phyloP scores from a whole-genome alignment of 1,284 basidiomycete species.

The Cystobasidium sp. region DNA sequence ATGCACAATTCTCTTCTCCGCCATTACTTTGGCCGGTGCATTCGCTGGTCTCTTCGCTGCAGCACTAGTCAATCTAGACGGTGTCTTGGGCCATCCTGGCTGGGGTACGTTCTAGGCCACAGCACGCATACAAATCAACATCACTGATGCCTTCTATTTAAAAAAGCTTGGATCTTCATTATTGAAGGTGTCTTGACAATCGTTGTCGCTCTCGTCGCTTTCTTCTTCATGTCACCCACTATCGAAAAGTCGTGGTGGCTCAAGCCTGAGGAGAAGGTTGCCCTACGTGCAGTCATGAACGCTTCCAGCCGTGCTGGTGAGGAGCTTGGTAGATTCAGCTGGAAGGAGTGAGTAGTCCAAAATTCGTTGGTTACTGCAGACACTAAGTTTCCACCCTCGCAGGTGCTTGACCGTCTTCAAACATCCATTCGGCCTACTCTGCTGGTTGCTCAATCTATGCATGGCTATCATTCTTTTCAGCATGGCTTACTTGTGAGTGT shows the following conservation, averaged over 20 bases:
- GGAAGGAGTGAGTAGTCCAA: slow-evolving; percentile 31
- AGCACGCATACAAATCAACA: neutral
- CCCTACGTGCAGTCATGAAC: slow-evolving; percentile 39
- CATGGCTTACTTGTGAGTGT: slow-evolving; percentile 35
- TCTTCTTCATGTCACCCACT: slow-evolving; percentile 43
- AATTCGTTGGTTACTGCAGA: too few species aligned
- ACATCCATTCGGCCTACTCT: slow-evolving; percentile 24
- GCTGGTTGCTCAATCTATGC: slow-evolving; percentile 15
- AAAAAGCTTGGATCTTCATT: slow-evolving; percentile 35
- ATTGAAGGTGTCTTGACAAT: slow-evolving; percentile 46
- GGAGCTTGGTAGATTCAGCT: slow-evolving; percentile 25
- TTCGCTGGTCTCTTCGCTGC: slow-evolving; percentile 59
- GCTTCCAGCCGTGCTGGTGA: slow-evolving; percentile 27
- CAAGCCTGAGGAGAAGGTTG: slow-evolving; percentile 42
- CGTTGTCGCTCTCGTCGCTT: slow-evolving; percentile 44
- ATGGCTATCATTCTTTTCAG: slow-evolving; percentile 30
- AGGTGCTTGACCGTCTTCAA: slow-evolving; percentile 20
- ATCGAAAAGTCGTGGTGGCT: slow-evolving; percentile 46
- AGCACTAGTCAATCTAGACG: slow-evolving; percentile 57
- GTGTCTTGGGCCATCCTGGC: slow-evolving; percentile 51
- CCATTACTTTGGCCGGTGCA: slow-evolving; percentile 58
- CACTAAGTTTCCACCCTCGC: neutral
- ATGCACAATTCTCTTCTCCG: slow-evolving; percentile 54
- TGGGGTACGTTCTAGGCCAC: slow-evolving; percentile 45
- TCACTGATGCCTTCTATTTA: neutral